Evolutionary conservation across 2,329 filamentous ascomycete species (phyloP).

Genomic region (Trichophyton rubrum): DNA sequence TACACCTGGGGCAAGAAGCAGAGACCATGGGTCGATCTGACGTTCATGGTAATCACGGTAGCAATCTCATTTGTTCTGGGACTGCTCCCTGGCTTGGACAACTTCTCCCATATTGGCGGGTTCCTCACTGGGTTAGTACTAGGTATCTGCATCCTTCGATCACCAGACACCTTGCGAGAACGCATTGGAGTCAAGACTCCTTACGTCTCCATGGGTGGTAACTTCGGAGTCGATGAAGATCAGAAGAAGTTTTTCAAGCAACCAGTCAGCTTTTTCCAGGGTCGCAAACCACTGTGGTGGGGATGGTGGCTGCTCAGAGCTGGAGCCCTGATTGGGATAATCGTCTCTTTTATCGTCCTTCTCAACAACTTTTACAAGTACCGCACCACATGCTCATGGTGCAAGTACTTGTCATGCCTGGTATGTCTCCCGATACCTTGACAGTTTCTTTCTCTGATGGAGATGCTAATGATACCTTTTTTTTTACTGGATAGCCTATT

Average conservation of each 20-base stretch:
- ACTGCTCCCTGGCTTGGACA: conserved; percentile 82
- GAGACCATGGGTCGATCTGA: conserved; percentile 68
- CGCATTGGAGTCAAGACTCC: conserved; percentile 59
- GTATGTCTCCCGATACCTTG: conserved; percentile 43
- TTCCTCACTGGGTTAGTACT: conserved; percentile 85
- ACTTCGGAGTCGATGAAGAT: conserved; percentile 30
- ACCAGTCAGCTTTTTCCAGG: conserved; percentile 48
- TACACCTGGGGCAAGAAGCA: conserved; percentile 80
- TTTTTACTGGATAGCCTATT: conserved; percentile 38
- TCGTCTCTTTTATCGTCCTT: conserved; percentile 75
- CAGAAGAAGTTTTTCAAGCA: conserved; percentile 47
- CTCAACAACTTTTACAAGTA: conserved; percentile 84
- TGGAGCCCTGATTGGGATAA: conserved; percentile 62
- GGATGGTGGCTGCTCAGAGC: conserved; percentile 85
- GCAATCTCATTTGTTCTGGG: conserved; percentile 84
- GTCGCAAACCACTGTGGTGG: conserved; percentile 91
- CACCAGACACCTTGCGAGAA: conserved; percentile 64
- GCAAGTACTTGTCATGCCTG: conserved; percentile 87
- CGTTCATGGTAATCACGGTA: conserved; percentile 76
- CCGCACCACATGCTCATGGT: conserved; percentile 68
- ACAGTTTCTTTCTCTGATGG: background rate
- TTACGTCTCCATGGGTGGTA: conserved; percentile 55
- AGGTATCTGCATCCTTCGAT: conserved; percentile 77
- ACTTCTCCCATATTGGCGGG: conserved; percentile 93
- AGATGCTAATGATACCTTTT: background rate